Evolutionary conservation across 805 yeast species (phyloP).

Genomic region (Zygotorulaspora chibaensis): DNA sequence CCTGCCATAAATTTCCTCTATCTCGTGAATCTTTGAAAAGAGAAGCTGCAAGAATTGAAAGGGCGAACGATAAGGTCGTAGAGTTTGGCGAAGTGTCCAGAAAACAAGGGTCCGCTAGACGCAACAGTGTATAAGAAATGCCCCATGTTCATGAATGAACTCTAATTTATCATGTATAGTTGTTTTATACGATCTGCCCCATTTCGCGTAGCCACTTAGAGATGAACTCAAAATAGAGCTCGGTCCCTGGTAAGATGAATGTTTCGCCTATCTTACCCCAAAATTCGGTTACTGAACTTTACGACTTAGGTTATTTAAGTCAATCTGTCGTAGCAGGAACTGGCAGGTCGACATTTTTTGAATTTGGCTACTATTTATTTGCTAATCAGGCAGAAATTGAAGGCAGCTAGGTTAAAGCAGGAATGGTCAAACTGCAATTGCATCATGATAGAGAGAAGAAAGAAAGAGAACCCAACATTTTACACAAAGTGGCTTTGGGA

Average conservation of each 20-base stretch:
- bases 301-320: no score
- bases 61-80: no score
- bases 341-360: neutral
- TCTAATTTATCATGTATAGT: neutral
- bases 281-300: neutral
- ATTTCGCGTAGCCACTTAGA: neutral
- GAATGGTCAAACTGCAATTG: slow-evolving; percentile 7
- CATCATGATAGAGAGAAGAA: slow-evolving; percentile 8
- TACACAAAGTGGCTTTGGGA: slow-evolving; percentile 18
- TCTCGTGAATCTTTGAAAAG: no score
- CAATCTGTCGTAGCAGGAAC: no score
- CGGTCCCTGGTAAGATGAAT: neutral
- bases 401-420: neutral
- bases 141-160: no score
- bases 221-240: neutral
- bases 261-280: neutral
- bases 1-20: no score
- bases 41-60: no score
- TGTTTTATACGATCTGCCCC: neutral
- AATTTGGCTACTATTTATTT: neutral
- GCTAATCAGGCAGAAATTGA: neutral
- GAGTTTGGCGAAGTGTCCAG: no score
- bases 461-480: slow-evolving; percentile 4
- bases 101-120: no score
- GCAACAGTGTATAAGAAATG: no score